These are phyloP conservation scores for Scedosporium apiospermum DNA, from an alignment of 2,329 filamentous ascomycete genomes.

Conservation along the genomic window DNA sequence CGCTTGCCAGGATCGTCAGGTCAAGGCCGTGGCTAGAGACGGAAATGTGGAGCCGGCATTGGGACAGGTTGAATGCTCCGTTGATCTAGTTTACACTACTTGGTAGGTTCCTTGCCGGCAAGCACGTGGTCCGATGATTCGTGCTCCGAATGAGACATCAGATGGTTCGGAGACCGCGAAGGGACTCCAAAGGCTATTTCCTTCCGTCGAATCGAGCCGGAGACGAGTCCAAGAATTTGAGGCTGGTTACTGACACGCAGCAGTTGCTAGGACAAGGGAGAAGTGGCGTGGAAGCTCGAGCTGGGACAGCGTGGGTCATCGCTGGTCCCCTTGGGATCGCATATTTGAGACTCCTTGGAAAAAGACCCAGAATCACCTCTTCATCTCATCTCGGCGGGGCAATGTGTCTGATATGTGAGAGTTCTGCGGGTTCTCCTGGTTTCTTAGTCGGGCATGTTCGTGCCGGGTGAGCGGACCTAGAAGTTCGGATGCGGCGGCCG, in stretches of 20 bases:
- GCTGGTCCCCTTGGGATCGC: background rate
- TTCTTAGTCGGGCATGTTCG: background rate
- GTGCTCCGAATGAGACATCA: too few species aligned
- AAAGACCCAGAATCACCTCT: background rate
- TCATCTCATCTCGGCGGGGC: background rate
- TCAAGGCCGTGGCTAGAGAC: background rate
- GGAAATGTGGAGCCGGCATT: background rate
- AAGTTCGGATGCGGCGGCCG: background rate
- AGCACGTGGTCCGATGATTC: too few species aligned
- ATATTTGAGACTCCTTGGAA: background rate
- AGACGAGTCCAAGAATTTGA: background rate
- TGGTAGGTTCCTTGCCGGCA: too few species aligned
- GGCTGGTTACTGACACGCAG: background rate
- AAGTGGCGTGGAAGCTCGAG: background rate
- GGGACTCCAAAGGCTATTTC: too few species aligned
- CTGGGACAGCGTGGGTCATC: background rate
- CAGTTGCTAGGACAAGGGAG: background rate
- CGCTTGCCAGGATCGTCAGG: background rate
- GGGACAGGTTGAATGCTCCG: too few species aligned
- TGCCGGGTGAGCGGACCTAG: background rate
- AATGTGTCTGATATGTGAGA: background rate
- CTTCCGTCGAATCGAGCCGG: background rate
- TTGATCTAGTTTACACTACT: too few species aligned
- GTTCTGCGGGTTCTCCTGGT: background rate
- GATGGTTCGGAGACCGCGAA: too few species aligned